Evolutionary conservation across 306 rosid genomes (phyloP), one percentile per base, ranked within the genome.

Genomic region (Myrica gale): DNA sequence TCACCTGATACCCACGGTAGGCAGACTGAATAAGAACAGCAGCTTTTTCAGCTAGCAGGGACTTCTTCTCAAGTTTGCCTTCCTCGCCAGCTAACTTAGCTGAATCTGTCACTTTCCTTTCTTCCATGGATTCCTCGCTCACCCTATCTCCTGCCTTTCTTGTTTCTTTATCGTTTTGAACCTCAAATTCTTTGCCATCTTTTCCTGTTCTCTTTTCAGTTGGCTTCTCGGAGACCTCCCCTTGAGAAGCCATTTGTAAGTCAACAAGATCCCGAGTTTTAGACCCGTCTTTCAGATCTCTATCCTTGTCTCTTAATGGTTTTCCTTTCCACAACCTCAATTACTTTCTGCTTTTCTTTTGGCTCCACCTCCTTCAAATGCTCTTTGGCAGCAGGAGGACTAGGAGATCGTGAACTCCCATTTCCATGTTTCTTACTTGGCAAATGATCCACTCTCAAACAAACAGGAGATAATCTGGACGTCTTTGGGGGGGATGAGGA

Each of bases 401-500:
- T 87, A 1, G 82, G 87, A 1, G 90, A 90, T 61, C 85, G 82
- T 5, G 90, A 87, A 15, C 79, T 82, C 9, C 88, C 80, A 4
- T 71, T 82, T n/a, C 79, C 75, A 53, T 56, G 79, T 65, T 77
- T 90, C 84, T 80, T 90, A 82, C 65, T 88, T 65, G 91, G 90
- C 42, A 87, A 76, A 52, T 92, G 95, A 80, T 89, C 96, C 21
- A 94, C 90, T 87, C 98, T 87, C 52, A 91, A 78, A 82, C 98
- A 91, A 73, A 90, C 90, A 9, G 98, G 98, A 75, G 95, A 89
- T 32, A 92, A 65, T 79, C 83, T 89, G 3, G 90, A 73, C 45
- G 78, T 67, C 69, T 85, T 89, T 32, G 76, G 79, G 0, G 87
- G 84, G 63, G 88, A 79, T 2, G 77, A 4, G 20, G 92, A 81